Conservation (phyloP, 345 rosid genomes). For the Aquilaria sinensis region DNA sequence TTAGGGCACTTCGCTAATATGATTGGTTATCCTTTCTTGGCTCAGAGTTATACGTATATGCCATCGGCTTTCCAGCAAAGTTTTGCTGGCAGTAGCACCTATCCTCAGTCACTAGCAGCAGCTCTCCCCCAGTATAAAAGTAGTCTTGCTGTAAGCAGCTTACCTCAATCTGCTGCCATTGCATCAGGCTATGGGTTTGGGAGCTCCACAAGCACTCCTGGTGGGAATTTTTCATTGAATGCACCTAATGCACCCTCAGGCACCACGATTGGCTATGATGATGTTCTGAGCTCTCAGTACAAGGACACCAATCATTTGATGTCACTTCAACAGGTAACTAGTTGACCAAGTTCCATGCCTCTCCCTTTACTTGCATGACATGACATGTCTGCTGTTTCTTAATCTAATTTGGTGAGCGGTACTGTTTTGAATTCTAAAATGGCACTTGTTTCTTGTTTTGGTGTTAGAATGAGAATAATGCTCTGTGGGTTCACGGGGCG, state of each 20-base stretch:
- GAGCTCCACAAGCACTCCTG: conserved; percentile 58
- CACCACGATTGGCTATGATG: conserved; percentile 64
- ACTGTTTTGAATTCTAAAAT: not conserved
- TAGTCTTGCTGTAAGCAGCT: conserved; percentile 63
- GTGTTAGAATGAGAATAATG: conserved; percentile 75
- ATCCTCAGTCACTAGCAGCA: conserved; percentile 85
- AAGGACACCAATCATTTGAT: conserved; percentile 68
- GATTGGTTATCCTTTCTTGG: conserved; percentile 81
- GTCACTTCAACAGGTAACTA: conserved; percentile 70
- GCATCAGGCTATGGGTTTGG: conserved; percentile 90
- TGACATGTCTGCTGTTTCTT: not conserved
- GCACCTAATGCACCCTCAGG: conserved; percentile 58
- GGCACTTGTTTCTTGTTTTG: conserved; percentile 2
- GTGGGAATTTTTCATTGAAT: conserved; percentile 68
- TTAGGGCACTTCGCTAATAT: conserved; percentile 81
- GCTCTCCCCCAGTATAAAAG: conserved; percentile 87
- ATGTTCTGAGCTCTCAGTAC: conserved; percentile 73
- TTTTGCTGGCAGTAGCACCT: conserved; percentile 68
- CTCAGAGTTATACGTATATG: conserved; percentile 90
- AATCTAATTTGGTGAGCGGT: not conserved
- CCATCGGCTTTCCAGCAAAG: conserved; percentile 92
- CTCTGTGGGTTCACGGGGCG: conserved; percentile 81
- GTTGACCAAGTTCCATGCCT: not conserved
- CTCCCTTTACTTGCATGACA: not conserved
- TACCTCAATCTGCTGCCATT: conserved; percentile 82